Base-by-base conservation (phyloP, 2,329 filamentous ascomycete species). In the Scytalidium sp. region DNA sequence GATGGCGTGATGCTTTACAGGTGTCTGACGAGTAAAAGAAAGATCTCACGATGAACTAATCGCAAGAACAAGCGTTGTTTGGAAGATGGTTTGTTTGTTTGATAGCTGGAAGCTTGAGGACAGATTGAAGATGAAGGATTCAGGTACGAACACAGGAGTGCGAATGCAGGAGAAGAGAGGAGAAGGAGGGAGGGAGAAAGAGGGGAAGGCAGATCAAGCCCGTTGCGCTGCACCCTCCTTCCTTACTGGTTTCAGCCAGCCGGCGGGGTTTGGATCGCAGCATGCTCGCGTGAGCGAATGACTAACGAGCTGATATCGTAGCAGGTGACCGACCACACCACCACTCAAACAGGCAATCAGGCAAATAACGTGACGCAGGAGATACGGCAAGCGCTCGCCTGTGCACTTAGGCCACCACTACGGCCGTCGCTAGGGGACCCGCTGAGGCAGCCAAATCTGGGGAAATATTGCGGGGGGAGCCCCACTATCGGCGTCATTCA, bases 1-100 rank as follows among this genome's bases (percentile, higher is more conserved):
- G 32, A 36, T 36, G 32, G 32, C 32, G 32, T 36, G 32, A 36
- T 51, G 45, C 21, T 52, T 46, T 52, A 50, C 47, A 46, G 50
- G 46, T 36, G 46, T 36, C 13, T 36, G 11, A 36, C 32, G 17
- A 36, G 32, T 36, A 36, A 36, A 36, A 15, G 6, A 4, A 36
- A n/a, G 13, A 36, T 36, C 32, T 36, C 32, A 36, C 32, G 32
- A 36, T 36, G 13, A 36, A 15, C 13, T 15, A 36, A 36, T n/a
- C 32, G 32, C 17, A 36, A 36, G 32, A 36, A n/a, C 13, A 36
- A 15, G 17, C 4, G 13, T 36, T 9, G 13, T 36, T 36, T 36
- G 17, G 32, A 36, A 36, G 32, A n/a, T 36, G 13, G 32, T 9
- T 36, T 36, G 32, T 15, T 36, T 36, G 32, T 9, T 36, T 36